Evolutionary conservation across 2,329 filamentous ascomycete genomes (phyloP).

Genomic region (Capronia coronata): DNA sequence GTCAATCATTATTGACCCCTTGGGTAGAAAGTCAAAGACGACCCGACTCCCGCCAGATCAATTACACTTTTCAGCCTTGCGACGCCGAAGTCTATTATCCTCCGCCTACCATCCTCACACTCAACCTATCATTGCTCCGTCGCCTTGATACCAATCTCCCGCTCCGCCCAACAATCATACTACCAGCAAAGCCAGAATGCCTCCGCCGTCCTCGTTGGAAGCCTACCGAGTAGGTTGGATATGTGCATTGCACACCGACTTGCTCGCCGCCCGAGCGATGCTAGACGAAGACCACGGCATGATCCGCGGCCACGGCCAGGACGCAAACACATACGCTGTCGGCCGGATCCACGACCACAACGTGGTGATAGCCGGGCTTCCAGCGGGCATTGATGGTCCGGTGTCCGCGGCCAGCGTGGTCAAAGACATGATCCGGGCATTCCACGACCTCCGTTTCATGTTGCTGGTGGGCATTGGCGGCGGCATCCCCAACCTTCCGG

Average conservation of each 20-base stretch:
- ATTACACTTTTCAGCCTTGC: not conserved
- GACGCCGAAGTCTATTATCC: not conserved
- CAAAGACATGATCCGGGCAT: constrained; percentile 1
- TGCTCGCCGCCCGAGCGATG: constrained; percentile 1
- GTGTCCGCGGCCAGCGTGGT: not conserved
- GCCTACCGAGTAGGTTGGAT: constrained; percentile 1
- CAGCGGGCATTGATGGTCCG: not conserved
- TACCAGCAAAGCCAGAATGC: not conserved
- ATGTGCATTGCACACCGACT: not conserved
- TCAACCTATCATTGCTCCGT: not conserved
- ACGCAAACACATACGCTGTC: not conserved
- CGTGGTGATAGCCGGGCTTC: not conserved
- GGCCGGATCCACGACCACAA: constrained; percentile 1
- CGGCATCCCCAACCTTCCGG: not conserved
- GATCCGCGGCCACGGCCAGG: constrained; percentile 1
- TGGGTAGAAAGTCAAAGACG: not conserved
- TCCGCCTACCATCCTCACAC: not conserved
- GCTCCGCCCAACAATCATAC: too few species aligned
- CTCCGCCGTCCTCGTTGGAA: not conserved
- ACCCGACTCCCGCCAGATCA: not conserved
- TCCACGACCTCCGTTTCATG: not conserved
- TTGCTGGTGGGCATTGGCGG: not conserved
- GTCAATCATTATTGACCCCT: not conserved
- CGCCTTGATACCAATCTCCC: not conserved
- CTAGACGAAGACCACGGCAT: constrained; percentile 1